Evolutionary conservation across 768 basidiomycete genomes (phyloP), one percentile per base, ranked within the genome.

Genomic region (Leccinellum albellum): DNA sequence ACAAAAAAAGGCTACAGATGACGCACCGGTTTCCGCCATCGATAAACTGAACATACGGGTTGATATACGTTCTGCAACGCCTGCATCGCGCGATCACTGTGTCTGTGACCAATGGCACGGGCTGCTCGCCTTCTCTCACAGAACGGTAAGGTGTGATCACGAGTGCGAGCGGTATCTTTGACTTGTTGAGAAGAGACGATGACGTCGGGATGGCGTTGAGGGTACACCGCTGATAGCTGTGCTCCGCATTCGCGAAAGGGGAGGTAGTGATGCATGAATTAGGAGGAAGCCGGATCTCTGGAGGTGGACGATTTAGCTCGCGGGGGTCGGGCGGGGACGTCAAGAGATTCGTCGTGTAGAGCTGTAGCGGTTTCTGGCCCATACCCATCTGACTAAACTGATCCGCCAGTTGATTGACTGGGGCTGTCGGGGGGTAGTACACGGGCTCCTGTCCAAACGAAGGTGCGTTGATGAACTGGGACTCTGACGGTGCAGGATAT

Each of bases 31-130:
- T 95, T 29, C 97, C 97, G 54, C 94, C 94, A 66, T 99, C 97
- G 66, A 98, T 92, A 73, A 98, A 98, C 67, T 94, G 92, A 21
- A 97, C 94, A 67, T 90, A 98, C 4, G 96, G 94, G 69, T 98
- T 96, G 73, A 98, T 98, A 75, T 98, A 98, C 33, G 94, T 89
- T 68, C 96, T 85, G 79, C 96, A 98, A 20, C 96, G 84, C 60
- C 96, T 83, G 76, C 96, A 98, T 45, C 96, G 88, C 44, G 96
- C 95, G 66, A 98, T 98, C 45, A 98, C 89, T 0, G 91, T 93
- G 69, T 98, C 96, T 0, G 89, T 85, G 9, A 98, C 84, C 40
- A 98, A 79, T n/a, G 94, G 92, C 21, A 98, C 91, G 1, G 83
- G 81, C 42, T 87, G 85, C 56, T 94, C 88, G 45, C 88, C 94